Base-by-base conservation (phyloP, 2,329 filamentous ascomycete genomes). In the Cadophora sp. region DNA sequence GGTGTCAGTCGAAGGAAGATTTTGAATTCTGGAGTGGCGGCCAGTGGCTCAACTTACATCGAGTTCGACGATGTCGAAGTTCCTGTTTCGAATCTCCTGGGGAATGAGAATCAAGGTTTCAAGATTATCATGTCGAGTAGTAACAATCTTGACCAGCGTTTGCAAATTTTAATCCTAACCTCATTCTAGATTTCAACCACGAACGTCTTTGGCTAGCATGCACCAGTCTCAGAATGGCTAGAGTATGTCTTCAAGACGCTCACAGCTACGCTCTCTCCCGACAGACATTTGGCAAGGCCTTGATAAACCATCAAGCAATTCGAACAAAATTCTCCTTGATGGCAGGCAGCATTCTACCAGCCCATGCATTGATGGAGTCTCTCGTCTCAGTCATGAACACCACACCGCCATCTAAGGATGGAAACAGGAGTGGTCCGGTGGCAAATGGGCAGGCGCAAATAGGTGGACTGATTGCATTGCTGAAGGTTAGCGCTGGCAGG, bases 21-120 rank as follows among this genome's bases (percentile, higher is more conserved):
- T 6, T 30, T 30, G 27, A 30, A 30, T 6, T 30, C 27, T 30
- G 27, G 27, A 30, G 27, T 30, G 6, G 27, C 27, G 4, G 27
- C 27, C 27, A 30, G 27, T 30, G 27, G 27, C 27, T 65, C 95
- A n/a, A 97, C 95, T 20, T 97, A 97, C 81, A 89, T 98, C 78
- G 97, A 94, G 45, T 97, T 97, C 73, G 95, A 98, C 80, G 95
- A 97, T 77, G 94, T 97, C 81, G 97, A 97, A 85, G 95, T 98
- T 0, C 95, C 95, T 0, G 94, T 97, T 24, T 93, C 96, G 85
- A 97, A 98, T 83, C 81, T 97, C 74, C 88, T 98, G 66, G 95
- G 95, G 82, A 97, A 97, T 84, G 89, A 96, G 83, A 96, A 97
- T 85, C 90, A 96, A 79, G 95, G 95, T 47, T 98, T 97, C 89